Percentiles rank a stretch among this genome's conserved stretches.
These are phyloP conservation scores for Alternaria sp. DNA, from an alignment of 2,329 filamentous ascomycete species.

Conservation along the genomic window DNA sequence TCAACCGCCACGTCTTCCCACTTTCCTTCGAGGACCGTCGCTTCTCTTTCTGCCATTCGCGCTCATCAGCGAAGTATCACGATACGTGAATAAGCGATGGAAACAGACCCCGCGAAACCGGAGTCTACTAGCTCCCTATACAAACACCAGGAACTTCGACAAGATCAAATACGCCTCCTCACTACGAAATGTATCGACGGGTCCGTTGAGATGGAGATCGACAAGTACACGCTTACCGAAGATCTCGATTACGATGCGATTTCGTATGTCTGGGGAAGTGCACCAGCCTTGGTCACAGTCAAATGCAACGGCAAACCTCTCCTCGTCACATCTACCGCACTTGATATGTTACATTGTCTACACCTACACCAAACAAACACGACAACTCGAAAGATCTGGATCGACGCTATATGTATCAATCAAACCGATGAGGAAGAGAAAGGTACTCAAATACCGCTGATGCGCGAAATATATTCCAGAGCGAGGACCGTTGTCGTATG, in stretches of 20 bases:
- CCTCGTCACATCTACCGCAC: neutral
- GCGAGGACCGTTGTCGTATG: neutral
- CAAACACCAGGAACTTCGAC: too few relatives aligned
- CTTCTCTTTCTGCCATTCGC: too few relatives aligned
- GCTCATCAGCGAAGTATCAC: too few relatives aligned
- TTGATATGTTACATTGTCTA: neutral
- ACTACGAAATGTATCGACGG: too few relatives aligned
- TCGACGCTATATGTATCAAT: neutral
- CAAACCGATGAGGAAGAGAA: neutral
- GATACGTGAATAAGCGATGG: too few relatives aligned
- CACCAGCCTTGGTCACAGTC: fast-evolving
- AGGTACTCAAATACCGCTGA: neutral
- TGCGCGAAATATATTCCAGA: neutral
- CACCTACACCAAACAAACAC: fast-evolving
- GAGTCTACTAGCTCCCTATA: too few relatives aligned
- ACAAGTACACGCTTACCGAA: neutral
- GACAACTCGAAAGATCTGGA: neutral
- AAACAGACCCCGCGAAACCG: too few relatives aligned
- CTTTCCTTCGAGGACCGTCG: neutral
- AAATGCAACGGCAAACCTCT: neutral
- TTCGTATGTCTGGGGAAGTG: neutral
- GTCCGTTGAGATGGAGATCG: neutral
- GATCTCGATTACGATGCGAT: neutral
- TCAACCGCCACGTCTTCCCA: neutral
- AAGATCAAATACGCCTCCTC: neutral